Evolutionary conservation across 2,329 filamentous ascomycete species (phyloP), one percentile per base, ranked within the genome.

Genomic region (Ascochyta clinopodiicola): DNA sequence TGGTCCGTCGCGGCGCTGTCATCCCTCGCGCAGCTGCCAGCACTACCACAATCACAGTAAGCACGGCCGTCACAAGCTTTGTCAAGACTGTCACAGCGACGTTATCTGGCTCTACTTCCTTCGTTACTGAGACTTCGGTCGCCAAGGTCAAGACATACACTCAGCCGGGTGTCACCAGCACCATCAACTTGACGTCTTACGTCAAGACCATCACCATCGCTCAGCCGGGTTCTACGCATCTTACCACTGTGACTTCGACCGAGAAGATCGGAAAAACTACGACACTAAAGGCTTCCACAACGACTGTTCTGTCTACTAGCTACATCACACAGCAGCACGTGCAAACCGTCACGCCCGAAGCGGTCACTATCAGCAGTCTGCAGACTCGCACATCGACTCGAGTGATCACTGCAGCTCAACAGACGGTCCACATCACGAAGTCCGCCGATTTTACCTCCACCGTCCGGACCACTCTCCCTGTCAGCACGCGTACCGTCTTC

Each of bases 31-130:
- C 59, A 10, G 49, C 36, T 19, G 52, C 46, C 15, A 49, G 49
- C 32, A 60, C 57, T 4, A 69, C 60, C 15, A 75, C 69, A 1
- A 43, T 68, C 2, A 70, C 64, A 8, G 32, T 68, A 7, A 67
- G 43, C 25, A 61, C 64, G 2, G 72, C 68, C 1, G 22, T 73
- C 12, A 70, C 61, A 2, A 62, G 63, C 13, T 67, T 61, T 24
- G 57, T 69, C 31, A 66, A 57, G 27, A 62, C 57, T 2, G 27
- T 35, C 19, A 60, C 59, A 7, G 59, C 36, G 2, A 60, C 55
- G 51, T 53, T 55, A 38, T 24, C 53, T 24, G 66, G 59, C n/a
- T 54, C 53, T 6, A 68, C 67, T 5, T 19, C 56, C 8, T 27
- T 52, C 15, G 44, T 56, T 6, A 68, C 62, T 4, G 48, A 52